These are phyloP conservation scores for Solanum phureja DNA, from an alignment of 257 asterid genomes.

Conservation along the genomic window DNA sequence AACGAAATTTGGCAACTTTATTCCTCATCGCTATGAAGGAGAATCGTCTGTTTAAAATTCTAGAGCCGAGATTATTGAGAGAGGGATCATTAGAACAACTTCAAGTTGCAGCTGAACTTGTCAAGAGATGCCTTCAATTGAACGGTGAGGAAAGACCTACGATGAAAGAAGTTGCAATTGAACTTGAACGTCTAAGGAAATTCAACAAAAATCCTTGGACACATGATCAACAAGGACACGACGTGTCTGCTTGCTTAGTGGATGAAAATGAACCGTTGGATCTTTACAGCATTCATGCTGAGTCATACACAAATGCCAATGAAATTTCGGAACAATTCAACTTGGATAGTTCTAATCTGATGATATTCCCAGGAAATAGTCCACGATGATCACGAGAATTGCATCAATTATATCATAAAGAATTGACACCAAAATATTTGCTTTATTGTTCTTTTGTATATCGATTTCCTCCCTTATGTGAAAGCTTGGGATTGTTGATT, in stretches of 20 bases:
- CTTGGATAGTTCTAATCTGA: neutral
- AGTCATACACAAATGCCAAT: constrained; percentile 1
- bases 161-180: neutral
- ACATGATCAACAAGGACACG: neutral
- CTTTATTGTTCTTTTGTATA: neutral
- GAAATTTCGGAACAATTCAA: constrained; percentile 10
- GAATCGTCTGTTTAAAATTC: neutral
- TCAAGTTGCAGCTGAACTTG: neutral
- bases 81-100: neutral
- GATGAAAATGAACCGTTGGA: constrained; percentile 7
- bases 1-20: neutral
- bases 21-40: neutral
- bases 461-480: neutral
- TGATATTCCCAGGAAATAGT: neutral
- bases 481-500: neutral
- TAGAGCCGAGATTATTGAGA: neutral
- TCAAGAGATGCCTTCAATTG: neutral
- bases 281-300: constrained; percentile 32
- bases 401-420: neutral
- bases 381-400: neutral
- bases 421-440: neutral
- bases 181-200: neutral
- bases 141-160: neutral
- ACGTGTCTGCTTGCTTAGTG: neutral
- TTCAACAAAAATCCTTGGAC: neutral